These are phyloP conservation scores for Phytophthora citrophthora DNA, from an alignment of 352 stramenopile species.

Conservation along the genomic window DNA sequence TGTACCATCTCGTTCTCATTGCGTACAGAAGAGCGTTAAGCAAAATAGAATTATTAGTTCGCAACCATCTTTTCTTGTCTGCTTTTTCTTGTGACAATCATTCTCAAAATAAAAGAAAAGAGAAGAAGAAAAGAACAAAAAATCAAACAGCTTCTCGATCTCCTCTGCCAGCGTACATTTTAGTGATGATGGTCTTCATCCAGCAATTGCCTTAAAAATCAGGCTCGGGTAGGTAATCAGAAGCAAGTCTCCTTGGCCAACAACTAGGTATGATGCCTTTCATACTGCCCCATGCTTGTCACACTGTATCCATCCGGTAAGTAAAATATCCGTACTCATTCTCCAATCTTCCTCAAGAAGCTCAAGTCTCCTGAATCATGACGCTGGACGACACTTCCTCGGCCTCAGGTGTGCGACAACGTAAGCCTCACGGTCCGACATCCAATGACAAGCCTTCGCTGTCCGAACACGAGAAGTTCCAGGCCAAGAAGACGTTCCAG, in stretches of 20 bases:
- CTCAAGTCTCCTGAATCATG: conserved; percentile 14
- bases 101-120: too few species aligned
- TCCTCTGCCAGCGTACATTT: background rate
- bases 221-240: conserved; percentile 9
- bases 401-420: conserved; percentile 28
- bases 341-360: conserved; percentile 7
- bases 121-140: too few species aligned
- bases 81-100: too few species aligned
- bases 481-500: conserved; percentile 30
- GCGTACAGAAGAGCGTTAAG: conserved; percentile 37
- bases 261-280: conserved; percentile 1
- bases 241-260: conserved; percentile 4
- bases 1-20: conserved; percentile 17
- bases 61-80: conserved; percentile 2
- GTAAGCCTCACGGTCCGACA: conserved; percentile 27
- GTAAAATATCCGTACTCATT: conserved; percentile 19
- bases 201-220: conserved; percentile 24
- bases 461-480: conserved; percentile 12
- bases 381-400: conserved; percentile 17
- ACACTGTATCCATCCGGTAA: conserved; percentile 5
- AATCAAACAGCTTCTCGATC: background rate
- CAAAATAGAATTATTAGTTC: conserved; percentile 54
- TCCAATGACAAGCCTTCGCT: conserved; percentile 4
- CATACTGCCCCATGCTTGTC: conserved; percentile 11
- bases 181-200: conserved; percentile 18